A percentile compares a stretch with the other conserved stretches of the same genome.
Conservation (phyloP, 73 alveolate genomes). For the Urostyla sp. region DNA sequence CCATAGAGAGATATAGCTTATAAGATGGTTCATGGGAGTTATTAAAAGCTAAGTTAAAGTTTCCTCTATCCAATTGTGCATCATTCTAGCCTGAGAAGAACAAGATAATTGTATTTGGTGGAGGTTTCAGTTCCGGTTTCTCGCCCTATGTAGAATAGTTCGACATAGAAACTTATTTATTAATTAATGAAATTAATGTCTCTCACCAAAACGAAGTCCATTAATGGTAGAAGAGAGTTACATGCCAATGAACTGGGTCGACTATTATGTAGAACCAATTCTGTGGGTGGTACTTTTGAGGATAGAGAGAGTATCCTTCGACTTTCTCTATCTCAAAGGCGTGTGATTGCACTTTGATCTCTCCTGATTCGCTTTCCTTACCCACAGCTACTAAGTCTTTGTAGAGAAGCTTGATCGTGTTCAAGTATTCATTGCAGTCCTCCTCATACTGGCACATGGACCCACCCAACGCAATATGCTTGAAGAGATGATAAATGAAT, state of each 20-base stretch:
- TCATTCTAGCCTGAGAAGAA: conserved; percentile 80
- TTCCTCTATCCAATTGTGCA: conserved; percentile 85
- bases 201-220: conserved; percentile 91
- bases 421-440: conserved; percentile 75
- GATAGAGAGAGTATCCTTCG: conserved; percentile 68
- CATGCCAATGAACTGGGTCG: conserved; percentile 91
- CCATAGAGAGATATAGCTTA: conserved; percentile 80
- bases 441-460: conserved; percentile 83
- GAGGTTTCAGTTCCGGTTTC: conserved; percentile 90
- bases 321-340: conserved; percentile 71
- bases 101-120: conserved; percentile 86
- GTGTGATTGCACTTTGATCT: conserved; percentile 72
- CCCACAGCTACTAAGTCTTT: conserved; percentile 86
- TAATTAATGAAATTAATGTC: not conserved
- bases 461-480: conserved; percentile 84
- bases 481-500: conserved; percentile 80
- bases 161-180: conserved; percentile 65
- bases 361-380: conserved; percentile 83
- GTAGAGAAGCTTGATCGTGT: conserved; percentile 74
- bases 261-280: conserved; percentile 83
- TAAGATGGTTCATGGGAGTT: conserved; percentile 70
- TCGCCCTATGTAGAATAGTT: conserved; percentile 78
- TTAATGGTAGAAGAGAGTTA: conserved; percentile 80
- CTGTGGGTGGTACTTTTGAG: conserved; percentile 78
- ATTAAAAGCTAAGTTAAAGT: conserved; percentile 62